A percentile compares a stretch with the other conserved stretches of the same genome.
Conservation (phyloP, 164 flowering plant genomes). For the Platanus orientalis region DNA sequence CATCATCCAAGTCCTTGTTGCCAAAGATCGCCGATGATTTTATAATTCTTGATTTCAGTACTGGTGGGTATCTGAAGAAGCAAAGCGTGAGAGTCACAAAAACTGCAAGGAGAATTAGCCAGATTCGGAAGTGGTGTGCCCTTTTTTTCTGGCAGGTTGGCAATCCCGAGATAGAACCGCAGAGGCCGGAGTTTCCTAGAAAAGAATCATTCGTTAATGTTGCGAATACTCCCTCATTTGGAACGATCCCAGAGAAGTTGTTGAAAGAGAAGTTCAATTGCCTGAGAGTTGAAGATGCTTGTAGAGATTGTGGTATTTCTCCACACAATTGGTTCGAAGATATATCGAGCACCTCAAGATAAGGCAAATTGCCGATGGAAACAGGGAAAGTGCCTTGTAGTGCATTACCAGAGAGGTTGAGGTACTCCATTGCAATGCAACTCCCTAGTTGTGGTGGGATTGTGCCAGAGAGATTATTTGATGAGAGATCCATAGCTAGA, state of each 20-base stretch:
- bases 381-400: slow-evolving; percentile 53
- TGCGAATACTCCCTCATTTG: slow-evolving; percentile 52
- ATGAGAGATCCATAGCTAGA: slow-evolving; percentile 70
- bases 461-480: slow-evolving; percentile 54
- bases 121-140: slow-evolving; percentile 14
- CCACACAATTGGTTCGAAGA: slow-evolving; percentile 63
- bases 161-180: slow-evolving; percentile 64
- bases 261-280: slow-evolving; percentile 72
- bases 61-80: slow-evolving; percentile 35
- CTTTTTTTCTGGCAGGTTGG: slow-evolving; percentile 33
- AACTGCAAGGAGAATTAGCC: slow-evolving; percentile 41
- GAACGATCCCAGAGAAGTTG: slow-evolving; percentile 58
- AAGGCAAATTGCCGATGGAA: slow-evolving; percentile 61
- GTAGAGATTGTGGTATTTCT: slow-evolving; percentile 50
- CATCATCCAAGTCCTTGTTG: slow-evolving; percentile 25
- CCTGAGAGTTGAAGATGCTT: slow-evolving; percentile 49
- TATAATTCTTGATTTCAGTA: slow-evolving; percentile 28
- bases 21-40: slow-evolving; percentile 19
- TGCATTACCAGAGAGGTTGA: slow-evolving; percentile 60
- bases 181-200: slow-evolving; percentile 55
- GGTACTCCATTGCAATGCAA: slow-evolving; percentile 82
- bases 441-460: slow-evolving; percentile 76
- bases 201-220: slow-evolving; percentile 45
- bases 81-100: slow-evolving; percentile 36
- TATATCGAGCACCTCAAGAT: slow-evolving; percentile 57